Evolutionary conservation across 1,284 basidiomycete species (phyloP), one percentile per base, ranked within the genome.

Genomic region (Cutaneotrichosporon mucoides): DNA sequence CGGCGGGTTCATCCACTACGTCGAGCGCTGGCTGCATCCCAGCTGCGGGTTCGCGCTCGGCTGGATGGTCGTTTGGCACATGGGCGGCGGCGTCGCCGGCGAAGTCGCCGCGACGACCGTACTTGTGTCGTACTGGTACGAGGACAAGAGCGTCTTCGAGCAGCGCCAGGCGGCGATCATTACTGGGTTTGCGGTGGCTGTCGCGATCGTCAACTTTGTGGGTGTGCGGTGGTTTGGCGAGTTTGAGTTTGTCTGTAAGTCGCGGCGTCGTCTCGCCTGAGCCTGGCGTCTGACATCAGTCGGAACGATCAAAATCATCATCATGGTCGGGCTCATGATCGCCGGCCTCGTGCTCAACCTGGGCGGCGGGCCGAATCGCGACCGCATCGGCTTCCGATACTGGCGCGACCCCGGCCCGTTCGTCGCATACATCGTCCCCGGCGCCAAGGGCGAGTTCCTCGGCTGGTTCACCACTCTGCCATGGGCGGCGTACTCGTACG

Each of bases 51-150:
- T 45, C 44, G 44, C 44, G 7, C 44, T 45, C 44, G 44, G 69
- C 2, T 72, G 65, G 57, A 46, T 52, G 42, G 64, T 68, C 15
- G 64, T 70, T 37, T 73, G 75, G 54, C 81, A 82, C 44, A 83
- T 83, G 66, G 79, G 55, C 48, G 83, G 86, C 58, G 82, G 84
- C 11, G 79, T 85, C 11, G 87, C 89, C 6, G 84, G 86, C 38
- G 90, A 93, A 76, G 81, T 92, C 59, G 86, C 86, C 3, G 88
- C 89, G 2, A 86, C 88, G 4, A 81, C 83, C 43, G 84, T 90
- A 55, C 76, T 93, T 47, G 79, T 90, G 62, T 83, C 84, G 2
- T 92, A 86, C 79, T 92, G 90, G 90, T 87, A 89, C 72, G 53
- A 65, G 7, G 15, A 34, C 24, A 24, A 24, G 24, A 24, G 24